These are phyloP conservation scores for Hyaloperonospora brassicae DNA, from an alignment of 352 stramenopile species.

Conservation along the genomic window DNA sequence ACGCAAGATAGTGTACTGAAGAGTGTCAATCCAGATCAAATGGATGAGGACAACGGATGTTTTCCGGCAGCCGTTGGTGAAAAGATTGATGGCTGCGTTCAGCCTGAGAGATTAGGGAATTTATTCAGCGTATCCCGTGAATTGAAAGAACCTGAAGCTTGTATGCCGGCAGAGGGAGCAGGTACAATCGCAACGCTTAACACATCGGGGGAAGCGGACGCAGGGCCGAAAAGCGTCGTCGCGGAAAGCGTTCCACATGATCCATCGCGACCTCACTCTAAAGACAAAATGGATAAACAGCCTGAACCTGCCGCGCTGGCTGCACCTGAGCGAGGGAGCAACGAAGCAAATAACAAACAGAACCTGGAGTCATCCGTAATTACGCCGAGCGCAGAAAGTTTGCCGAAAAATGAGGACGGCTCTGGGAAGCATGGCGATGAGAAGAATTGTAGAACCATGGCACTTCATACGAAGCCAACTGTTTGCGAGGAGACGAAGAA, in stretches of 20 bases:
- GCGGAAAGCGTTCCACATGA: not conserved
- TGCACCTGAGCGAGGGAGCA: not conserved
- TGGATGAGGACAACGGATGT: too few relatives aligned
- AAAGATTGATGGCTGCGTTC: too few relatives aligned
- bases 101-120: not conserved
- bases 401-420: constrained; percentile 11
- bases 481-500: constrained; percentile 9
- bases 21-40: too few relatives aligned
- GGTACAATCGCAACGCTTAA: not conserved
- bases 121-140: not conserved
- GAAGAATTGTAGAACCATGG: not conserved
- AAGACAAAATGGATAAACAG: constrained; percentile 5
- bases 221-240: not conserved
- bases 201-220: not conserved
- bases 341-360: constrained; percentile 5
- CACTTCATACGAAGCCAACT: constrained; percentile 17
- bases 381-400: not conserved
- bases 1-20: too few relatives aligned
- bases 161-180: not conserved
- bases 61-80: too few relatives aligned
- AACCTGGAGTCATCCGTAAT: not conserved
- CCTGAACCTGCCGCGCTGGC: not conserved
- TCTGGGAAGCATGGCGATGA: constrained; percentile 5
- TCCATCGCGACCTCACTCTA: not conserved
- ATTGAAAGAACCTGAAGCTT: not conserved